These are phyloP conservation scores for Aspergillus persii DNA, from an alignment of 2,329 filamentous ascomycete species.

Conservation along the genomic window DNA sequence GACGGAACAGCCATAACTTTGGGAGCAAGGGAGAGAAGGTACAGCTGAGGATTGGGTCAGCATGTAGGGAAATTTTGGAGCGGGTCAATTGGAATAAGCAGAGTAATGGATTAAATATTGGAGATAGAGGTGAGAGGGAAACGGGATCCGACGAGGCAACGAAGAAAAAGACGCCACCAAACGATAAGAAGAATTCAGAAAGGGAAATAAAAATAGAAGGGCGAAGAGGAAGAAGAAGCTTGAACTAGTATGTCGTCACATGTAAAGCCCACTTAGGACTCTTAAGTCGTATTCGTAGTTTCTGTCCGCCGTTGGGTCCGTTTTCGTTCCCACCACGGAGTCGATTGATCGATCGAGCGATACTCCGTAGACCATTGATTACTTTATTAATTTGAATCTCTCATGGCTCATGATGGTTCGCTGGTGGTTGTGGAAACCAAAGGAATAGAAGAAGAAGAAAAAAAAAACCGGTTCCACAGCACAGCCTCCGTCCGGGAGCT, in stretches of 20 bases:
- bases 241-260: neutral
- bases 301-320: neutral
- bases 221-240: neutral
- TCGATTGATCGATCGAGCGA: neutral
- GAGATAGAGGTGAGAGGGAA: neutral
- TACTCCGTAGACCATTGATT: neutral
- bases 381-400: neutral
- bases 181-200: slow-evolving; percentile 1
- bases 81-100: slow-evolving; percentile 1
- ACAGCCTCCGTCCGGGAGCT: slow-evolving; percentile 20
- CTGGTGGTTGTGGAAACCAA: neutral
- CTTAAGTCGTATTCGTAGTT: neutral
- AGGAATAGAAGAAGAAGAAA: slow-evolving; percentile 6
- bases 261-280: neutral
- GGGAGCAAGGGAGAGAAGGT: neutral
- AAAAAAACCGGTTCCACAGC: slow-evolving; percentile 18
- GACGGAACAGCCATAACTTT: slow-evolving; percentile 8
- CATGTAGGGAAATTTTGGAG: slow-evolving; percentile 5
- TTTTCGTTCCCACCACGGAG: neutral
- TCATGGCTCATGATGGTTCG: neutral
- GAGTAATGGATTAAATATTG: neutral
- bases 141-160: neutral
- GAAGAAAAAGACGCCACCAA: neutral
- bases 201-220: slow-evolving; percentile 1
- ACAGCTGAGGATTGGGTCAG: neutral